Evolutionary conservation across 257 asterid species (phyloP), one percentile per base, ranked within the genome.

Genomic region (Petrea volubilis): DNA sequence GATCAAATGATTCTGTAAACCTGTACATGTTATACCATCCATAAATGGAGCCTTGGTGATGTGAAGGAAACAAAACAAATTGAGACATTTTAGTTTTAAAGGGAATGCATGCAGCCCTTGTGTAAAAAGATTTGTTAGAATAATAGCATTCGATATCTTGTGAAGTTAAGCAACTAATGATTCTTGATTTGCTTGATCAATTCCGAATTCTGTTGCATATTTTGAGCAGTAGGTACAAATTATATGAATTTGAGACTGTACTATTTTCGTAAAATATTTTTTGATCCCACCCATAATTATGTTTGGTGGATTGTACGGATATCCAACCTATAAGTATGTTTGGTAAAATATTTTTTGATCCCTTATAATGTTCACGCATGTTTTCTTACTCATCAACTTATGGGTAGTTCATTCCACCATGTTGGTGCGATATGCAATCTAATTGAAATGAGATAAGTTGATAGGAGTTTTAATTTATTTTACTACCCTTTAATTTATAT

Each of bases 91-190:
- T 56, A 15, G 43, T 65, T 59, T 52, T 20, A 17, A 36, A 33
- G 65, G 65, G 46, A 33, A n/a, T n/a, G n/a, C n/a, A n/a, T 14
- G 25, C 57, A 13, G n/a, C 57, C 15, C 41, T 44, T 46, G 8
- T 14, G 43, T 44, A 46, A 24, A 60, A 46, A 43, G 50, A 43
- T 72, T 41, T 62, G 25, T 47, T 62, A 49, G 17, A 23, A 47
- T 60, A 61, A 53, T 40, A 20, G 20, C 59, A 63, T 38, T 64
- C 44, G 60, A 71, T 71, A 46, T 23, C 74, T 18, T 57, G 20
- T n/a, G 50, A 62, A 24, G 59, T 33, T 69, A 34, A 34, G 70
- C 52, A 62, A 51, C 24, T 69, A n/a, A 68, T 18, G 38, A 44
- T 46, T 46, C 38, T 34, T 4, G 58, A 14, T 65, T 36, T 65